Evolutionary conservation across 371 early-diverging fungal genomes (phyloP), one percentile per base, ranked within the genome.

Genomic region (Syncephalis fuscata): DNA sequence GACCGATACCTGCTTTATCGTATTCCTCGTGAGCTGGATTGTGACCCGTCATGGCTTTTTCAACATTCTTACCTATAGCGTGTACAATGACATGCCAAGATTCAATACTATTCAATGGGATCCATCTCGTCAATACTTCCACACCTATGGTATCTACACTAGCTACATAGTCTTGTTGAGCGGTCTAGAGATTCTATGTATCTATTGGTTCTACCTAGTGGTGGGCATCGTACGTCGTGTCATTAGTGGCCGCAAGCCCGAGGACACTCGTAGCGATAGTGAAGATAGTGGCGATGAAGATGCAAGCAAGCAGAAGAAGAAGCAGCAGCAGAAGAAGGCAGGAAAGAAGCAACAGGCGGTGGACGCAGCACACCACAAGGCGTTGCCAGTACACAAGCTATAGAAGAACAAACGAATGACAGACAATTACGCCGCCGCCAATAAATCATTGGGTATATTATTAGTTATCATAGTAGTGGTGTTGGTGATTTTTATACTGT

Each of bases 181-280:
- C n/a, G 48, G 62, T 0, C 67, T 90, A 27, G 75, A 87, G 54
- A 44, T 62, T 1, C 63, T 90, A 38, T 66, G 85, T 46, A 44
- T 84, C 22, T 82, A 80, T 46, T 90, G 91, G 91, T 71, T 85
- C 51, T 60, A 57, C 17, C 67, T 86, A 67, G 82, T 90, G 50
- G 50, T 78, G 26, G 60, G 63, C 19, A 71, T 90, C 10, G 22
- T 44, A 14, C 24, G 44, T 19, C 19, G 22, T 5, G 44, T 44
- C 2, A 20, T 44, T 22, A 44, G 24, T 22, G 44, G 44, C 14
- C 19, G 44, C 11, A 44, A 44, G 20, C 44, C 44, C 14, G 22
- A 44, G 22, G 44, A 44, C 11, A 17, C 44, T 7, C 19, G 44
- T 22, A 44, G 44, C 20, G 44, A 44, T 7, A 22, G 22, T 21